Evolutionary conservation across 2,329 filamentous ascomycete species (phyloP).

Genomic region (Colletotrichum truncatum): DNA sequence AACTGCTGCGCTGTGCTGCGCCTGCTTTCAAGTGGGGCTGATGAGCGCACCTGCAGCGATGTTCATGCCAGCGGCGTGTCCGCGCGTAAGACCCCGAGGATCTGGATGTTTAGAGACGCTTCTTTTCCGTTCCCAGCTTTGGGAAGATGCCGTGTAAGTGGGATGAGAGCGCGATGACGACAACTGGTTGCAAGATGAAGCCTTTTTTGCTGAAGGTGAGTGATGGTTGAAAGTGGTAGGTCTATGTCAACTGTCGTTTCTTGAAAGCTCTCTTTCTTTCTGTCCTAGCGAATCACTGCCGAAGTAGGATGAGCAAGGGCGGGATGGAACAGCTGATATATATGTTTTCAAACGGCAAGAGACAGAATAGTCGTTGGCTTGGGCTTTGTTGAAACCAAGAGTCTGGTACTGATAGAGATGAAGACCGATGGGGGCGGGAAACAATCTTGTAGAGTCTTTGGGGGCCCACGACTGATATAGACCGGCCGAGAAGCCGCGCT

Average conservation of each 20-base stretch:
- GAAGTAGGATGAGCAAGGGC: background rate
- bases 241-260: background rate
- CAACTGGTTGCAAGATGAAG: background rate
- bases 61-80: slow-evolving; percentile 28
- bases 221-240: too few species aligned
- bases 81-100: slow-evolving; percentile 13
- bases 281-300: background rate
- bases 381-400: background rate
- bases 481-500: slow-evolving; percentile 23
- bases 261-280: background rate
- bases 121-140: too few species aligned
- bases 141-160: background rate
- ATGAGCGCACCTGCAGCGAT: slow-evolving; percentile 29
- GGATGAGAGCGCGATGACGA: background rate
- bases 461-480: slow-evolving; percentile 33
- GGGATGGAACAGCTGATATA: background rate
- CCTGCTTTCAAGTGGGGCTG: slow-evolving; percentile 27
- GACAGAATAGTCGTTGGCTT: slow-evolving; percentile 3
- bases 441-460: slow-evolving; percentile 20
- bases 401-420: slow-evolving; percentile 13
- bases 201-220: background rate
- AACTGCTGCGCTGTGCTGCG: slow-evolving; percentile 25
- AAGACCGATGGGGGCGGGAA: slow-evolving; percentile 30
- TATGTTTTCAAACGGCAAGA: slow-evolving; percentile 6
- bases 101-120: background rate